A percentile compares a stretch with the other conserved stretches of the same genome.
Evolutionary conservation across 2,329 filamentous ascomycete species (phyloP).

Genomic region (Diaporthe citri): DNA sequence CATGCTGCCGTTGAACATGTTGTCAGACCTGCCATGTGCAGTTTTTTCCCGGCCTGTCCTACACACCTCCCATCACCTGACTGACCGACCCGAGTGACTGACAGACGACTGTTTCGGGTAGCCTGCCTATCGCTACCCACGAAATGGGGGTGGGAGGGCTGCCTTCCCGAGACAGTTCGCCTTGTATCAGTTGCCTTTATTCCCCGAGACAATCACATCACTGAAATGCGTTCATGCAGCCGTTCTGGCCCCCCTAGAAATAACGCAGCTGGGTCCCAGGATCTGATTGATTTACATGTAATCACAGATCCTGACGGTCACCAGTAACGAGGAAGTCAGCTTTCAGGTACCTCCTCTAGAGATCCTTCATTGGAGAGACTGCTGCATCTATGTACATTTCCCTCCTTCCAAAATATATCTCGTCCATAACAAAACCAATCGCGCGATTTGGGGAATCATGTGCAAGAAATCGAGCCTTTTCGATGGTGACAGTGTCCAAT

Average conservation of each 20-base stretch:
- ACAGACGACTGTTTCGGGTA: background rate
- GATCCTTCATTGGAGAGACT: background rate
- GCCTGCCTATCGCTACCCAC: background rate
- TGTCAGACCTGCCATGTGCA: background rate
- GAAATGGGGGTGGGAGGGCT: background rate
- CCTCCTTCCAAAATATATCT: background rate
- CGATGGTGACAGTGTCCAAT: background rate
- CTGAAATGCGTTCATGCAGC: background rate
- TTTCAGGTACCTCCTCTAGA: background rate
- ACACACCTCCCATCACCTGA: background rate
- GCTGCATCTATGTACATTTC: constrained; percentile 7
- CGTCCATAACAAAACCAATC: background rate
- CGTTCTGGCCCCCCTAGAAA: no score
- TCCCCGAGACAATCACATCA: constrained; percentile 15
- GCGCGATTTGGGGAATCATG: background rate
- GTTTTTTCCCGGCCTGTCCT: background rate
- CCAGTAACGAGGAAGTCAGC: background rate
- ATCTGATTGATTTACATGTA: no score
- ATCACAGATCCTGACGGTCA: background rate
- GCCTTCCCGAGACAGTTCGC: constrained; percentile 10
- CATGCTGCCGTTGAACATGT: background rate
- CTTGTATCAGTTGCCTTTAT: background rate
- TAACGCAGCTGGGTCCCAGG: no score
- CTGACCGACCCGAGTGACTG: background rate
- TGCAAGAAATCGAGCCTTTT: background rate